Evolutionary conservation across 257 asterid genomes (phyloP).

Genomic region (Apocynum venetum): DNA sequence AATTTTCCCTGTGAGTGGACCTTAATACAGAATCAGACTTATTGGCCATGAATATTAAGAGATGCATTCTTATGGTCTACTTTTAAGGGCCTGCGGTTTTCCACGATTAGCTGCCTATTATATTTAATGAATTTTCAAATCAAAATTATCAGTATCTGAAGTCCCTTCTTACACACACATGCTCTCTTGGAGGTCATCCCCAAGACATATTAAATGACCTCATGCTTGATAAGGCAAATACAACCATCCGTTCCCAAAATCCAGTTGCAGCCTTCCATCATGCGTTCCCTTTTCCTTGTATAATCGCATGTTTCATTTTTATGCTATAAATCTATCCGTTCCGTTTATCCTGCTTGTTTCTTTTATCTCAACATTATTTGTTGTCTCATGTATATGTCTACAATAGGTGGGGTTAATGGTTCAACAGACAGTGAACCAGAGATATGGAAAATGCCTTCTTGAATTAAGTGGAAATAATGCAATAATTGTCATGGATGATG

Average conservation of each 20-base stretch:
- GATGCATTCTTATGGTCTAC: neutral
- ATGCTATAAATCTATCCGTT: neutral
- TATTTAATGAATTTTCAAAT: neutral
- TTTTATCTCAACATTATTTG: neutral
- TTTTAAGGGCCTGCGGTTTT: neutral
- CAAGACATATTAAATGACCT: neutral
- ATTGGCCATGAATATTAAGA: neutral
- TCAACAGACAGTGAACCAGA: constrained; percentile 81
- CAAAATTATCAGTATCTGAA: neutral
- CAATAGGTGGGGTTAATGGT: constrained; percentile 86
- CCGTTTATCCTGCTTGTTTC: neutral
- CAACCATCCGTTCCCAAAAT: neutral
- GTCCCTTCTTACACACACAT: neutral
- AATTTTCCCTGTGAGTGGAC: neutral
- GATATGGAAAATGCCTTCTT: constrained; percentile 88
- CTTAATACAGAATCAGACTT: neutral
- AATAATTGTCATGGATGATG: constrained; percentile 93
- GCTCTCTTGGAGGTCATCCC: neutral
- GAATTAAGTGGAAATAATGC: constrained; percentile 98
- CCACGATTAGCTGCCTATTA: neutral
- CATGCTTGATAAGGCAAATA: neutral
- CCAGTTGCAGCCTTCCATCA: neutral
- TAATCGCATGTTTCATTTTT: neutral
- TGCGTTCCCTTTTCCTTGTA: neutral
- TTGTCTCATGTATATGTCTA: constrained; percentile 16